Base-by-base conservation (phyloP, 345 rosid species). In the Acer campestre region DNA sequence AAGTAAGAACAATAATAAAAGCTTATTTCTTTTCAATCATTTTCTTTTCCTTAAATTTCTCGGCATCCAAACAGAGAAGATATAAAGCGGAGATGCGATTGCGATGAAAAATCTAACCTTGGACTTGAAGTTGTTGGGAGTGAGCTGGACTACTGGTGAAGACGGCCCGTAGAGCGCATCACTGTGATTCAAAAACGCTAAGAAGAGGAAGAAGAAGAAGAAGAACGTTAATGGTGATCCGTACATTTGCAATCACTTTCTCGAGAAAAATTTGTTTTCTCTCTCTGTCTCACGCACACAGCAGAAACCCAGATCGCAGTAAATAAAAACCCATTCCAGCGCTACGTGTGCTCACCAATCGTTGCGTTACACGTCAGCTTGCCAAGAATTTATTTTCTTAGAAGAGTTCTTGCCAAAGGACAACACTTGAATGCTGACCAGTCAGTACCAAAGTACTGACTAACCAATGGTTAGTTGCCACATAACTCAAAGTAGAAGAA, bases 121-220 rank as follows among this genome's bases (percentile, higher is more conserved):
- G 83, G 95, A 92, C 88, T 92, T 94, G 89, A 96, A 96, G 85
- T 96, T 96, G 84, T 95, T 86, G 70, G 97, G 98, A 80, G 89
- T 94, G 82, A 96, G 97, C 90, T 96, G 99, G 80, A 94, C 82
- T 20, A 96, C 99, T 7, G 98, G 97, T 5, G 99, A 94, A 2
- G 99, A 97, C n/a, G 99, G 82, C n/a, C 89, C 94, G 70, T 93
- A 95, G 53, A 95, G 85, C 42, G 94, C 99, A 46, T 80, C 69
- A 38, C 88, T 79, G 58, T 78, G 29, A 44, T 73, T 67, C 78
- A 86, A 77, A 56, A 76, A 68, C 22, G 75, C 77, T 1, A 67
- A 38, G 35, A 75, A 51, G 23, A 42, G 46, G 46, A 80, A 68
- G 16, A 84, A 74, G 67, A 82, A 46, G 31, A 85, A 72, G 70